Conservation (phyloP, 495 filamentous ascomycete species). For the Rusavskia elegans region DNA sequence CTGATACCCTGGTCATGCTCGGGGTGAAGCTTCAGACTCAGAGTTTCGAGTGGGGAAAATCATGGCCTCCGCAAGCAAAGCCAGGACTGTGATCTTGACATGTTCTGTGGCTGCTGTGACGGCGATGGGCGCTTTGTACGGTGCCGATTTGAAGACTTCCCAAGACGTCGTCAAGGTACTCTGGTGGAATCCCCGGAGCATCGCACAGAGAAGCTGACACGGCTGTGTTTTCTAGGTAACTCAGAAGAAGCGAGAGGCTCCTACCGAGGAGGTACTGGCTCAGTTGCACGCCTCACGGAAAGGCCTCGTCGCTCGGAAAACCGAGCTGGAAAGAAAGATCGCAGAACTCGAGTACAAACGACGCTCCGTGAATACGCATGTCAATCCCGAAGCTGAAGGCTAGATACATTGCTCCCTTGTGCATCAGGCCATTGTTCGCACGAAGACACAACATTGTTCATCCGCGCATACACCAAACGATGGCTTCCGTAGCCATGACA, state of each 20-base stretch:
- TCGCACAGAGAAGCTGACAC: background rate
- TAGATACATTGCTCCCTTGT: too few species aligned
- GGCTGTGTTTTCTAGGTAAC: slow-evolving; percentile 13
- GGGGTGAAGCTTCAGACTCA: background rate
- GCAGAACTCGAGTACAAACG: slow-evolving; percentile 23
- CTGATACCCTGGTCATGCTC: too few species aligned
- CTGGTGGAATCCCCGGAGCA: background rate
- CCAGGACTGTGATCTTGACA: slow-evolving; percentile 25
- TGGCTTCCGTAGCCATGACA: too few species aligned
- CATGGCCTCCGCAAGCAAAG: slow-evolving; percentile 9
- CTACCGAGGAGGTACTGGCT: slow-evolving; percentile 35
- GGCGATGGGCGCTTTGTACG: slow-evolving; percentile 35
- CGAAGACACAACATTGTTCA: too few species aligned
- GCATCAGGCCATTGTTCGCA: too few species aligned
- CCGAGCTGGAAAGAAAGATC: slow-evolving; percentile 41
- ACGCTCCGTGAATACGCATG: too few species aligned
- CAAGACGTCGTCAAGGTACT: slow-evolving; percentile 29
- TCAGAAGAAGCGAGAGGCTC: slow-evolving; percentile 29
- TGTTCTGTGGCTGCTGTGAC: slow-evolving; percentile 32
- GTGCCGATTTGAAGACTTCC: slow-evolving; percentile 34
- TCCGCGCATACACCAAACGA: too few species aligned
- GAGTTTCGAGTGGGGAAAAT: background rate
- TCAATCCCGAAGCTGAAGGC: too few species aligned
- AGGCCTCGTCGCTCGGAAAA: slow-evolving; percentile 31
- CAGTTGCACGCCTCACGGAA: slow-evolving; percentile 32